Conservation (phyloP, 225 moss, liverwort and hornwort genomes). For the Takakia lepidozioides region DNA sequence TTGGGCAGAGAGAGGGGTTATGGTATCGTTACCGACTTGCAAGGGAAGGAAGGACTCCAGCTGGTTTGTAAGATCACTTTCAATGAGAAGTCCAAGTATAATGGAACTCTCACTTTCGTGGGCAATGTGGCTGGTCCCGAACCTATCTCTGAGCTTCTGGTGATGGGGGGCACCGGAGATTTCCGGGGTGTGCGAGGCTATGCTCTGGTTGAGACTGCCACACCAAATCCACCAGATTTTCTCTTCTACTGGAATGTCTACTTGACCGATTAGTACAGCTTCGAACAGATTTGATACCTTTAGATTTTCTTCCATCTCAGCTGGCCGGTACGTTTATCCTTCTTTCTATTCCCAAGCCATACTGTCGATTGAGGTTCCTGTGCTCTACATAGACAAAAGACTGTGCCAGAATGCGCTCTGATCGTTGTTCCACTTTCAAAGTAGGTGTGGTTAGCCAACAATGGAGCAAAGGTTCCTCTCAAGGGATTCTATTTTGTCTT, state of each 20-base stretch:
- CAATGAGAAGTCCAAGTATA: conserved; percentile 9
- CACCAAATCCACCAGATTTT: conserved; percentile 10
- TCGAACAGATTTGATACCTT: no score
- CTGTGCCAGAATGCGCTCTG: no score
- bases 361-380: no score
- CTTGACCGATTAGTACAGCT: conserved; percentile 5
- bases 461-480: no score
- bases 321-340: no score
- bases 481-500: no score
- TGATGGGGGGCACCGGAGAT: conserved; percentile 29
- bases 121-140: conserved; percentile 15
- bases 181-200: no score
- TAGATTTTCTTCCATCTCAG: no score
- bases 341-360: no score
- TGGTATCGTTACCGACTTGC: conserved; percentile 13
- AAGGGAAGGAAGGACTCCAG: conserved; percentile 14
- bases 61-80: conserved; percentile 23
- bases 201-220: conserved; percentile 8
- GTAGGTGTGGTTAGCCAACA: no score
- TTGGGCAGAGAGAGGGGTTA: conserved; percentile 35
- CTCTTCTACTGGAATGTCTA: conserved; percentile 26
- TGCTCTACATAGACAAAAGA: no score
- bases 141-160: conserved; percentile 12
- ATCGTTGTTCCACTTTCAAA: no score
- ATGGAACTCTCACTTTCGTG: conserved; percentile 9